Percentiles rank a stretch among this genome's conserved stretches.
Conservation (phyloP, 225 moss, liverwort and hornwort species). For the Neckera pumila region DNA sequence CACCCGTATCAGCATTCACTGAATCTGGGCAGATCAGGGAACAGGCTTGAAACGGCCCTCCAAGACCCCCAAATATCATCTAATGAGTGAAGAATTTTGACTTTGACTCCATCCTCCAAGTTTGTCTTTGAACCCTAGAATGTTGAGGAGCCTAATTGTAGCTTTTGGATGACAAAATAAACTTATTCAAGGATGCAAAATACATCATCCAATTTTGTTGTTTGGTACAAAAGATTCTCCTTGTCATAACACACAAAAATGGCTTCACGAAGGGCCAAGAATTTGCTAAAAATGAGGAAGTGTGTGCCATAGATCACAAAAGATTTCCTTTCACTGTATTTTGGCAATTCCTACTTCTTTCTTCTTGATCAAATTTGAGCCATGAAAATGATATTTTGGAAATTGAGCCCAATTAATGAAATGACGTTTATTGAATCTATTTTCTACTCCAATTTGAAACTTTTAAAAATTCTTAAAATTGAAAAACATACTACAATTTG, state of each 20-base stretch:
- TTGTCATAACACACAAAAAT: neutral
- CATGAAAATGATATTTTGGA: neutral
- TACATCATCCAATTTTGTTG: neutral
- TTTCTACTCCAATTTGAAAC: neutral
- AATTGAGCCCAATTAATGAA: rapidly evolving
- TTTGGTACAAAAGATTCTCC: neutral
- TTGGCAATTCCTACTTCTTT: neutral
- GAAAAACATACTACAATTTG: neutral
- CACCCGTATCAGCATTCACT: no score
- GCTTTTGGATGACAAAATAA: neutral
- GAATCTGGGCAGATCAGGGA: no score
- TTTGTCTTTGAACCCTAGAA: neutral
- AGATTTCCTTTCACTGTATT: neutral
- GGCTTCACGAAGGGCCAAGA: rapidly evolving
- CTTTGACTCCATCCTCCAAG: neutral
- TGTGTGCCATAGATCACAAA: neutral
- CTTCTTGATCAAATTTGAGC: neutral
- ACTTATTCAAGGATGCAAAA: rapidly evolving
- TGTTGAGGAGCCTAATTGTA: neutral
- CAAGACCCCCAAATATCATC: no score
- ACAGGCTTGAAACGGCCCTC: no score
- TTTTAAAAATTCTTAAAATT: neutral
- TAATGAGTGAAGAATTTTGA: neutral
- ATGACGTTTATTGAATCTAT: no score
- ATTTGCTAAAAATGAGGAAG: neutral